Conservation (phyloP, 2,329 filamentous ascomycete genomes). For the Metarhizium brunneum region DNA sequence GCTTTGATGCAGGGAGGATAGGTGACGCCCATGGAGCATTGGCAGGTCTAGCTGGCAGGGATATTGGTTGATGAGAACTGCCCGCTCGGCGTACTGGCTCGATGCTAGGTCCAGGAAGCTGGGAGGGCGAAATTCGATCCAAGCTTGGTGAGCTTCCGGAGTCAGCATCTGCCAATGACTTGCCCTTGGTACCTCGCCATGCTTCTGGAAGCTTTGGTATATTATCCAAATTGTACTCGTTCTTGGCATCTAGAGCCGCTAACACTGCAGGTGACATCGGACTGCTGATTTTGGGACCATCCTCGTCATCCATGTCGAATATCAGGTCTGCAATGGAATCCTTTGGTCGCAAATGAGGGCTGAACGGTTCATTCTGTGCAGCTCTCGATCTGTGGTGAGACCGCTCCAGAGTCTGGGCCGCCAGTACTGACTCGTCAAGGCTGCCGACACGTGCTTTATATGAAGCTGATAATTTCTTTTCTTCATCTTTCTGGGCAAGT, state of each 20-base stretch:
- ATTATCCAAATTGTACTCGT: constrained; percentile 16
- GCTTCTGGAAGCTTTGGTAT: constrained; percentile 20
- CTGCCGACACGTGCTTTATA: constrained; percentile 52
- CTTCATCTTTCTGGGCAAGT: constrained; percentile 52
- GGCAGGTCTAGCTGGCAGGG: constrained; percentile 7
- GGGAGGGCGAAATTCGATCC: background rate
- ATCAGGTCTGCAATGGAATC: constrained; percentile 69
- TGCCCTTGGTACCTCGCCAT: constrained; percentile 15
- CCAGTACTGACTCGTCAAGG: constrained; percentile 49
- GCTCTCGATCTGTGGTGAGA: constrained; percentile 36
- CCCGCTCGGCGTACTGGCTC: background rate
- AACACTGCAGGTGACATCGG: constrained; percentile 15
- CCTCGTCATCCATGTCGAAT: constrained; percentile 89
- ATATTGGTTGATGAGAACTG: background rate
- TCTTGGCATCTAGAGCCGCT: constrained; percentile 10
- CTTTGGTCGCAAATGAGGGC: constrained; percentile 59
- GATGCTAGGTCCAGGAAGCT: background rate
- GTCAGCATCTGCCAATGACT: constrained; percentile 1
- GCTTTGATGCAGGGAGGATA: constrained; percentile 48
- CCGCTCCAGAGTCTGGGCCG: constrained; percentile 33
- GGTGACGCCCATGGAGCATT: constrained; percentile 41
- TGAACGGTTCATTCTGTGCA: constrained; percentile 46
- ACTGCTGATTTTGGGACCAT: constrained; percentile 21
- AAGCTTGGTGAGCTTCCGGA: background rate
- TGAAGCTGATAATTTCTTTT: constrained; percentile 51